Conservation (phyloP, 2,329 filamentous ascomycete species). For the Aureobasidium sp. region DNA sequence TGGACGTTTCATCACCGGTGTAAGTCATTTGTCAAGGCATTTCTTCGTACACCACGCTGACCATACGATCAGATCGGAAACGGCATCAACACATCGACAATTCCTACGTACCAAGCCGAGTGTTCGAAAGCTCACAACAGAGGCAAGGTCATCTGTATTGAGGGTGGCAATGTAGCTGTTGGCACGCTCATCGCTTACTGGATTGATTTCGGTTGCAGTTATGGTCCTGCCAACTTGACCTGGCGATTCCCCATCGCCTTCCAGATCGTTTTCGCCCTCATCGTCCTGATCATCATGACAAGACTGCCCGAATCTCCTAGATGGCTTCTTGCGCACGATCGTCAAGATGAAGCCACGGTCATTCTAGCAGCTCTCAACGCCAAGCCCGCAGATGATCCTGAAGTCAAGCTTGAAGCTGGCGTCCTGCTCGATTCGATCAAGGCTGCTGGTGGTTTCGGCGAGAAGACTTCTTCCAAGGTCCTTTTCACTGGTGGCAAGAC, state of each 20-base stretch:
- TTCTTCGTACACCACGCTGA: not conserved
- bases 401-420: conserved; percentile 46
- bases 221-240: conserved; percentile 28
- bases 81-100: conserved; percentile 50
- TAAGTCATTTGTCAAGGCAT: conserved; percentile 20
- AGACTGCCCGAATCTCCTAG: conserved; percentile 41
- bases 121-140: conserved; percentile 51
- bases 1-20: conserved; percentile 46
- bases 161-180: conserved; percentile 46
- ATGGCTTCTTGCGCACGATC: conserved; percentile 25
- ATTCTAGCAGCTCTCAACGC: conserved; percentile 19
- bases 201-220: conserved; percentile 38
- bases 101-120: conserved; percentile 49
- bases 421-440: conserved; percentile 57
- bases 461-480: conserved; percentile 39
- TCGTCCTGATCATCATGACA: conserved; percentile 39
- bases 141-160: conserved; percentile 55
- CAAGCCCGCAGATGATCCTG: conserved; percentile 8
- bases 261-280: conserved; percentile 37
- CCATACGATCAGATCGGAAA: conserved; percentile 32
- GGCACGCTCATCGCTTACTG: conserved; percentile 48
- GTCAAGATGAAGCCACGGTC: conserved; percentile 19
- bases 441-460: conserved; percentile 35
- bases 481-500: conserved; percentile 54
- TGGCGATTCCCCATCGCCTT: conserved; percentile 37